Conservation (phyloP, 805 yeast genomes). For the Saccharomycopsis malanga region DNA sequence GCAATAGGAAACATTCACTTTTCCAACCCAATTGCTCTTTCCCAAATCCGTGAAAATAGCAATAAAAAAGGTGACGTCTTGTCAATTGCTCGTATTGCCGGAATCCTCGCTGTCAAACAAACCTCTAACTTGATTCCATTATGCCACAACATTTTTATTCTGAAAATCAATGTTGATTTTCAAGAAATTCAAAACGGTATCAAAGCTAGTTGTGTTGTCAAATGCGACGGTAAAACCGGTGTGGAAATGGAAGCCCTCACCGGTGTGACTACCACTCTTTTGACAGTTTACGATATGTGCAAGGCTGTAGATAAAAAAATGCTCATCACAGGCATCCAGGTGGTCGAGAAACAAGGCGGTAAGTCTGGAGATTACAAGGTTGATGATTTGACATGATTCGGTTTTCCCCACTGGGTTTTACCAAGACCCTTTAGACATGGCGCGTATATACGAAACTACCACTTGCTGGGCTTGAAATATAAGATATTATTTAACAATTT, state of each 20-base stretch:
- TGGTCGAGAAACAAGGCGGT: constrained; percentile 40
- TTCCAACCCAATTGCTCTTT: constrained; percentile 29
- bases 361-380: constrained; percentile 21
- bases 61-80: constrained; percentile 49
- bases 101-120: constrained; percentile 44
- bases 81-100: constrained; percentile 41
- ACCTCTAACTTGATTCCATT: constrained; percentile 42
- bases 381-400: too few species aligned
- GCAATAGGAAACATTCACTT: constrained; percentile 40
- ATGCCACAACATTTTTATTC: constrained; percentile 42
- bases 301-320: constrained; percentile 48
- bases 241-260: constrained; percentile 53
- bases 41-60: constrained; percentile 30
- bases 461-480: too few species aligned
- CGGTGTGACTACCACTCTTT: constrained; percentile 37
- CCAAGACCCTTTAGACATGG: too few species aligned
- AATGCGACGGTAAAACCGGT: constrained; percentile 46
- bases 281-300: constrained; percentile 53
- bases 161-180: constrained; percentile 34
- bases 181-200: constrained; percentile 24
- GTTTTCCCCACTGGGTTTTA: too few species aligned
- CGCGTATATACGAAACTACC: too few species aligned
- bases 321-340: constrained; percentile 34
- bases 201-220: constrained; percentile 33
- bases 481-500: too few species aligned